Evolutionary conservation across 805 yeast genomes (phyloP), one percentile per base, ranked within the genome.

Genomic region (Candida yuanshanica): DNA sequence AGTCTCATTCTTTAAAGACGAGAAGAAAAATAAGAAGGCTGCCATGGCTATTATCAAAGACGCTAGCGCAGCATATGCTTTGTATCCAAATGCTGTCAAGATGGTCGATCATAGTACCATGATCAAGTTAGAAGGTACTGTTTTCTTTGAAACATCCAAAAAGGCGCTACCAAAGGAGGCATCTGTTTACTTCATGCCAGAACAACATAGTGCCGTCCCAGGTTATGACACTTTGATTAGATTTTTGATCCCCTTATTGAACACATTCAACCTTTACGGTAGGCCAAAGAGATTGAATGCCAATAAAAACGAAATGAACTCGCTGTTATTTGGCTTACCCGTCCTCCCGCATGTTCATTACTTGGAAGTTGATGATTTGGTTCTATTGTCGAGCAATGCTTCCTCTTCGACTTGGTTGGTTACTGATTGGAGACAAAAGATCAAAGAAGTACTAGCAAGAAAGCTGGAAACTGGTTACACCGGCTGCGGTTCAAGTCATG

Each of bases 51-150:
- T 81, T 13, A 78, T 90, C 25, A 69, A 76, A 6, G 69, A 70
- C 33, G 91, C 93, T 1, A 64, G 74, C 37, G 77, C 88, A 7
- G 81, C 87, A 17, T 82, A 83, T 49, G 97, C 99, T 1, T 80
- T 90, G n/a, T 93, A 88, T 62, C 99, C 99, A 11, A 89, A 86
- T 55, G 74, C 89, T 37, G 81, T 82, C 20, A 68, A 77, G 46
- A 75, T 91, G 47, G 84, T 93, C 47, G 95, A 91, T 63, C 80
- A 80, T 46, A 80, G 91, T 39, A 87, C 97, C 2, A 79, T 93
- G 75, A 74, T 91, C 57, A 93, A 93, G 58, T 61, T 91, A 41
- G 96, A 90, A 58, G 97, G 96, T 36, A 69, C 74, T 32, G 86
- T 90, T 24, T 64, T 70, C 41, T 83, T 83, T 49, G 74, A 74